phyloP scores from a whole-genome alignment of 768 basidiomycete genomes.

The Lactarius deliciosus region DNA sequence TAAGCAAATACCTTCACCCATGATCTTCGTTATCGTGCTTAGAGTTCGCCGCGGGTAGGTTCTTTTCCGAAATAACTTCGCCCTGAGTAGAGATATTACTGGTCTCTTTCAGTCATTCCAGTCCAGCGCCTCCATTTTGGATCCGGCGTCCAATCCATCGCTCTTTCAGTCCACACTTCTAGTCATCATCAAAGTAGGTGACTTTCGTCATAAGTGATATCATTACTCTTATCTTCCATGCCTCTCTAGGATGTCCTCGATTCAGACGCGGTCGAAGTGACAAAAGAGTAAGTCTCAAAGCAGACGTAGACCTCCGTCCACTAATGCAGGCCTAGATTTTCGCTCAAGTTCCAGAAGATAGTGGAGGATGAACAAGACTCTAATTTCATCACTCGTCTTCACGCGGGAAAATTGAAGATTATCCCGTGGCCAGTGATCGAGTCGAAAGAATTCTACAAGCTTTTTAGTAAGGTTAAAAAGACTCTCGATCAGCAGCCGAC shows the following conservation, averaged over 20 bases:
- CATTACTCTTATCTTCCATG: background rate
- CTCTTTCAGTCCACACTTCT: slow-evolving; percentile 59
- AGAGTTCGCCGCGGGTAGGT: slow-evolving; percentile 40
- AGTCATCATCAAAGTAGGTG: slow-evolving; percentile 60
- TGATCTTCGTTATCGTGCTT: background rate
- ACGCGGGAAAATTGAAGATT: slow-evolving; percentile 54
- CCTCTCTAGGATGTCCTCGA: slow-evolving; percentile 58
- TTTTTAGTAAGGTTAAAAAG: slow-evolving; percentile 49
- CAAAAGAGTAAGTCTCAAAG: slow-evolving; percentile 47
- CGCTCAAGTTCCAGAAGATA: slow-evolving; percentile 60
- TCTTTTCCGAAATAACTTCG: slow-evolving; percentile 65
- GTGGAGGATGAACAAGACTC: slow-evolving; percentile 60
- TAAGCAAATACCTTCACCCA: slow-evolving; percentile 25
- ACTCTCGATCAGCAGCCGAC: slow-evolving; percentile 48
- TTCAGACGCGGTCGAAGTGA: slow-evolving; percentile 57
- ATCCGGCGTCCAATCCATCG: slow-evolving; percentile 57
- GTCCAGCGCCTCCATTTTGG: slow-evolving; percentile 53
- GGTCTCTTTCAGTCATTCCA: slow-evolving; percentile 65
- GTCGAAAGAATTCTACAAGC: slow-evolving; percentile 55
- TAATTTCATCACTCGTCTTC: slow-evolving; percentile 63
- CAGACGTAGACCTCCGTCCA: background rate
- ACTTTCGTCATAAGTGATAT: too few species aligned
- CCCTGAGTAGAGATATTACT: slow-evolving; percentile 57
- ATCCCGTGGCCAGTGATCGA: slow-evolving; percentile 70
- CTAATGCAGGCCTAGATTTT: slow-evolving; percentile 43